Conservation (phyloP, 2,329 filamentous ascomycete species). For the Pseudocercospora vitis region DNA sequence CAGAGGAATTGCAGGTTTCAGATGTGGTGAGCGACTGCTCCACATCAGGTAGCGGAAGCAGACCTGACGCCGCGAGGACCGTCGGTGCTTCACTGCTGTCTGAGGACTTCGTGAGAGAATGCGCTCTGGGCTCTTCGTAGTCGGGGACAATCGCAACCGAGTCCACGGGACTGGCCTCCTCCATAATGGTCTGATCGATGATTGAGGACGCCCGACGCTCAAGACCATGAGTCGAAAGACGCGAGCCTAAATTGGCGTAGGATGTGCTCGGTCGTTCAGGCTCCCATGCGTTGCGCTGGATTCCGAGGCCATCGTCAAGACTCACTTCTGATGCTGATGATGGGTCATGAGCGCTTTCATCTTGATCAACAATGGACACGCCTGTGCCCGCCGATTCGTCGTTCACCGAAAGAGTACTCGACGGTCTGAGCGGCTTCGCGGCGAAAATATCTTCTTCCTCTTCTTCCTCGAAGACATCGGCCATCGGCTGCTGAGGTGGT, state of each 20-base stretch:
- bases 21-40: constrained; percentile 61
- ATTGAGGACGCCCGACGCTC: constrained; percentile 35
- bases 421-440: constrained; percentile 10
- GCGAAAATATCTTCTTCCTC: constrained; percentile 38
- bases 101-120: constrained; percentile 52
- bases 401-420: constrained; percentile 15
- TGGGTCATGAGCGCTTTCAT: constrained; percentile 15
- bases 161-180: constrained; percentile 43
- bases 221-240: constrained; percentile 29
- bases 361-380: constrained; percentile 36
- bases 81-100: constrained; percentile 48
- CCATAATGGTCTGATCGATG: constrained; percentile 39
- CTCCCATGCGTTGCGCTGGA: constrained; percentile 27
- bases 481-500: constrained; percentile 65
- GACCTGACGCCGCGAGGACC: constrained; percentile 36
- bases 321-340: constrained; percentile 8
- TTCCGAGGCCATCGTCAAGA: constrained; percentile 28
- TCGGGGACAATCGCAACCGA: constrained; percentile 46
- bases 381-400: constrained; percentile 30
- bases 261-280: constrained; percentile 25
- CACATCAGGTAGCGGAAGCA: constrained; percentile 40
- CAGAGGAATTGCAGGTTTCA: constrained; percentile 59
- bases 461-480: constrained; percentile 76
- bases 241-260: constrained; percentile 20
- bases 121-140: constrained; percentile 50